These are phyloP conservation scores for Petunia secreta DNA, from an alignment of 257 asterid genomes.

Conservation along the genomic window DNA sequence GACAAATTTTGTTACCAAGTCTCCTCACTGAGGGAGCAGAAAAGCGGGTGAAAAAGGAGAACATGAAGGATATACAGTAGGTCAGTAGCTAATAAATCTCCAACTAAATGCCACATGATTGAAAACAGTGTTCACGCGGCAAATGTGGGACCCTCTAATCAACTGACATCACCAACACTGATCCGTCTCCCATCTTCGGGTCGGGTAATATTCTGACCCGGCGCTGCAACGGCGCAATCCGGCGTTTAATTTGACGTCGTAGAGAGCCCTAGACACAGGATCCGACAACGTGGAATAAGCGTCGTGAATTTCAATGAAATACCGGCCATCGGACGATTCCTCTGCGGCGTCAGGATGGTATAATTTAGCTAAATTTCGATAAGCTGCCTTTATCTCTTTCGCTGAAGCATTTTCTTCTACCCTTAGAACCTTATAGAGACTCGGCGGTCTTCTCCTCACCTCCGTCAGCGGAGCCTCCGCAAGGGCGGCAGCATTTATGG, in stretches of 20 bases:
- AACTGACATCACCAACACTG: conserved; percentile 80
- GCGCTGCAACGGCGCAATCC: conserved; percentile 32
- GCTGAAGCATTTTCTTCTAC: conserved; percentile 63
- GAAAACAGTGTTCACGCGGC: not conserved
- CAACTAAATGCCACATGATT: not conserved
- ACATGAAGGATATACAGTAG: not conserved
- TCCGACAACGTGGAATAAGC: conserved; percentile 84
- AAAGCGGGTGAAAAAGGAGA: too few species aligned
- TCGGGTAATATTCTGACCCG: conserved; percentile 47
- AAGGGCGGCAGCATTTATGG: conserved; percentile 48
- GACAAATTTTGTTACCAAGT: too few species aligned
- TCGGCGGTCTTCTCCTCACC: conserved; percentile 32
- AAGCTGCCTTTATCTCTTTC: conserved; percentile 78
- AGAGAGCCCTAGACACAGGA: conserved; percentile 65
- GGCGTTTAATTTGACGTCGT: conserved; percentile 53
- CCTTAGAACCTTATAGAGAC: conserved; percentile 71
- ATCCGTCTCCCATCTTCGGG: conserved; percentile 95
- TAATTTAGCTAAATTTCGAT: conserved; percentile 80
- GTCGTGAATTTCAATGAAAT: conserved; percentile 74
- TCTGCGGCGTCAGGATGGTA: conserved; percentile 70
- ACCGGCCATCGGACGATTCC: conserved; percentile 55
- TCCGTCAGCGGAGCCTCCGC: conserved; percentile 43
- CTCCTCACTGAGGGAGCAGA: too few species aligned
- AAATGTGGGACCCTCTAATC: conserved; percentile 5
- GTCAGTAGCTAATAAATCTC: not conserved